Evolutionary conservation across 768 basidiomycete species (phyloP).

Genomic region (Vishniacozyma victoriae): DNA sequence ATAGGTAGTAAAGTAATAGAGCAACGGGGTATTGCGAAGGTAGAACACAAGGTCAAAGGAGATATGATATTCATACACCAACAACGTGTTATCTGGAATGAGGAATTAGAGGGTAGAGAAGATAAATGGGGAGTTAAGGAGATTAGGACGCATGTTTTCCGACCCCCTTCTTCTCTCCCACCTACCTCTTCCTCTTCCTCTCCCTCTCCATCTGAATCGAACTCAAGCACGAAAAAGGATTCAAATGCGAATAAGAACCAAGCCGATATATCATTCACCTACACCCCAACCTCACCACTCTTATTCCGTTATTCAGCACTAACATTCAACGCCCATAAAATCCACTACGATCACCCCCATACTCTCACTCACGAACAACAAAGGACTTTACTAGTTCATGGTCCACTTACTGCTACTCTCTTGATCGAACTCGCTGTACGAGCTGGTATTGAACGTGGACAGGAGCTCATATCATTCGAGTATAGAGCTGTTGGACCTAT

Average conservation of each 20-base stretch:
- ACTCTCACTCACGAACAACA: constrained; percentile 65
- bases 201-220: not conserved
- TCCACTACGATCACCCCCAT: constrained; percentile 74
- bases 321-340: constrained; percentile 77
- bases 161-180: constrained; percentile 1
- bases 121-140: constrained; percentile 26
- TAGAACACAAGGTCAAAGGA: constrained; percentile 29
- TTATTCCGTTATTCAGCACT: constrained; percentile 81
- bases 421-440: constrained; percentile 57
- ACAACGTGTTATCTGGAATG: constrained; percentile 13
- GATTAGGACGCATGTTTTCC: constrained; percentile 39
- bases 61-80: constrained; percentile 42
- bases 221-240: not conserved
- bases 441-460: constrained; percentile 14
- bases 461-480: constrained; percentile 55
- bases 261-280: constrained; percentile 61
- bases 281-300: constrained; percentile 62
- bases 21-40: constrained; percentile 17
- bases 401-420: constrained; percentile 73
- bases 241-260: not conserved
- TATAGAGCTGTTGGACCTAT: constrained; percentile 62
- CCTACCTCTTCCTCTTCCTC: not conserved
- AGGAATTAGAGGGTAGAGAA: not conserved
- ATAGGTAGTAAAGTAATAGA: constrained; percentile 11
- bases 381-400: constrained; percentile 72